These are phyloP conservation scores for Apiospora pterosperma DNA, from an alignment of 2,329 filamentous ascomycete species.

Conservation along the genomic window DNA sequence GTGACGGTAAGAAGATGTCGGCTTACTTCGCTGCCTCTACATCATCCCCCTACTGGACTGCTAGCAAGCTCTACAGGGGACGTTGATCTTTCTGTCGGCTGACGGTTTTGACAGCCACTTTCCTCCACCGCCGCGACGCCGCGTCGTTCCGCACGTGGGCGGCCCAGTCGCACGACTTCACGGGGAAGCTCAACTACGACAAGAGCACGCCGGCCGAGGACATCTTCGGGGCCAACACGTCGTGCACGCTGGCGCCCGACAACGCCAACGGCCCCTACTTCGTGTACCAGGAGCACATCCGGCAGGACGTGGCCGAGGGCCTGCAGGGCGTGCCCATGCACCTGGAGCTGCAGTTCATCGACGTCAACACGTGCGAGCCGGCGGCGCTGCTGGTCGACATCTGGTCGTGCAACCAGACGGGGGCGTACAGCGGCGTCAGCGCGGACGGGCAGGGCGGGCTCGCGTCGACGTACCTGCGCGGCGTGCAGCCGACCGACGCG, in stretches of 20 bases:
- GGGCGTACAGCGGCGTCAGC: constrained; percentile 36
- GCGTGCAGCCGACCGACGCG: constrained; percentile 41
- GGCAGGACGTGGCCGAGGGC: constrained; percentile 36
- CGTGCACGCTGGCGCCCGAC: constrained; percentile 39
- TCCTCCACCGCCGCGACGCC: constrained; percentile 30
- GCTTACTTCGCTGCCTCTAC: not conserved
- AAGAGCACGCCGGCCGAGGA: constrained; percentile 26
- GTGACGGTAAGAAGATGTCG: constrained; percentile 16
- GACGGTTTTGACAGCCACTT: not conserved
- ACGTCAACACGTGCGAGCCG: constrained; percentile 41
- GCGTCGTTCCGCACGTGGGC: constrained; percentile 35
- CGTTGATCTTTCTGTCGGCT: not conserved
- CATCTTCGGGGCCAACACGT: constrained; percentile 39
- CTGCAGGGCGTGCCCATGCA: constrained; percentile 36
- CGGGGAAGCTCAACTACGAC: constrained; percentile 25
- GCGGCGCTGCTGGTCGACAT: constrained; percentile 37
- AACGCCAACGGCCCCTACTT: constrained; percentile 42
- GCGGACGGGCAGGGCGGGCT: constrained; percentile 28
- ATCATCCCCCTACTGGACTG: too few species aligned
- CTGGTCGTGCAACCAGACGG: constrained; percentile 44
- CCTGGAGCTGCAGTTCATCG: constrained; percentile 42
- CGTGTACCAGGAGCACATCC: constrained; percentile 38
- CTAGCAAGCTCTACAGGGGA: not conserved
- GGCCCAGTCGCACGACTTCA: constrained; percentile 34
- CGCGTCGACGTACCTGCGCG: constrained; percentile 44